Percentiles rank a stretch among this genome's conserved stretches.
Conservation (phyloP, 345 rosid genomes). For the Salix udensis region DNA sequence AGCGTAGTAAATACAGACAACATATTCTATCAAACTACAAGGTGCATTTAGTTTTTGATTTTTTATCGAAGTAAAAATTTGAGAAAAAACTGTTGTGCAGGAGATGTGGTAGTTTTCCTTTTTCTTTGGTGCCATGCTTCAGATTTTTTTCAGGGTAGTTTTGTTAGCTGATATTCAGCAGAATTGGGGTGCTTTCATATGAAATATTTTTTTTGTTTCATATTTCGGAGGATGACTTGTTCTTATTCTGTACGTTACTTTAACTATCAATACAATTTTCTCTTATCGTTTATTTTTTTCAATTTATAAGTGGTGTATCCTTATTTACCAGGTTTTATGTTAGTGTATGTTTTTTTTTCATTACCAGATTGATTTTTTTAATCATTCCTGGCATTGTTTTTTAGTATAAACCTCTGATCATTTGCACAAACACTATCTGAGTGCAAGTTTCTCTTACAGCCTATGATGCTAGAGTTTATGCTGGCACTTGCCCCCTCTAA, state of each 20-base stretch:
- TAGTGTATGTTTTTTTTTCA: neutral
- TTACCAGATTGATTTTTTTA: neutral
- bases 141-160: neutral
- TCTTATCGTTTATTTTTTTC: neutral
- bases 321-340: neutral
- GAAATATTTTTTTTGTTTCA: neutral
- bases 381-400: neutral
- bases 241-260: neutral
- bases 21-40: constrained; percentile 25
- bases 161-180: neutral
- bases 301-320: neutral
- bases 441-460: neutral
- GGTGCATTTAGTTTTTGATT: constrained; percentile 7
- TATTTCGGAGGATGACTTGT: neutral
- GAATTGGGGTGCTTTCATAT: neutral
- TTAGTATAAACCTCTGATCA: neutral
- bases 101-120: neutral
- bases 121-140: neutral
- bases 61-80: neutral
- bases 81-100: neutral
- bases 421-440: neutral
- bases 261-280: neutral
- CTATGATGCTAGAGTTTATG: neutral
- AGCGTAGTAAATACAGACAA: constrained; percentile 28
- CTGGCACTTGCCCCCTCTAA: neutral